These are phyloP conservation scores for Polymyxa betae DNA, from an alignment of 208 protist genomes.

Conservation along the genomic window DNA sequence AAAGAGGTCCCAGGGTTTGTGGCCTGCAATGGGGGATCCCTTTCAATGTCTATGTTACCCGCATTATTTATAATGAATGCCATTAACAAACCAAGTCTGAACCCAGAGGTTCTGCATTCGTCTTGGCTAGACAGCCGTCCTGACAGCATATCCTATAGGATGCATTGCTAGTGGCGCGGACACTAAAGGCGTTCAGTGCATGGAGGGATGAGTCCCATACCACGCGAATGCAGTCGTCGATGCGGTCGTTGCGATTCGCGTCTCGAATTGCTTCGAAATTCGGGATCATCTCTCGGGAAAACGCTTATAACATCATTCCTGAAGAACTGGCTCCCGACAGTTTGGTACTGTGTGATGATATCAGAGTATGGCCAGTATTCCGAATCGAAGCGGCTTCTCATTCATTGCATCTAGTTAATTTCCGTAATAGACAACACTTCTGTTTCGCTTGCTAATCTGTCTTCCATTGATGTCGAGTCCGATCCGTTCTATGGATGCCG, in stretches of 20 bases:
- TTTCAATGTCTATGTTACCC: too few species aligned
- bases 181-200: background rate
- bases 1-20: too few species aligned
- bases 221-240: conserved; percentile 4
- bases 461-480: background rate
- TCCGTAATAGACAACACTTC: background rate
- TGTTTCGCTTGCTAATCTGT: background rate
- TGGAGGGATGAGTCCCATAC: background rate
- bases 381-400: background rate
- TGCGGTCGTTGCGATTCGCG: conserved; percentile 35
- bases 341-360: conserved; percentile 1
- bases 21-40: too few species aligned
- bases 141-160: too few species aligned
- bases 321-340: background rate
- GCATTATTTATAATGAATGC: too few species aligned
- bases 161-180: background rate
- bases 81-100: too few species aligned
- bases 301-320: background rate
- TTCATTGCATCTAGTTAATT: conserved; percentile 2
- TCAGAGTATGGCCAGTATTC: background rate
- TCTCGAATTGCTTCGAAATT: background rate
- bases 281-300: background rate
- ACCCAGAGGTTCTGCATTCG: too few species aligned
- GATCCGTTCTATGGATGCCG: conserved; percentile 3
- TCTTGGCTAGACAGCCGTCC: too few species aligned